Evolutionary conservation across 2,329 filamentous ascomycete genomes (phyloP), one percentile per base, ranked within the genome.

Genomic region (Cercospora berteroae): DNA sequence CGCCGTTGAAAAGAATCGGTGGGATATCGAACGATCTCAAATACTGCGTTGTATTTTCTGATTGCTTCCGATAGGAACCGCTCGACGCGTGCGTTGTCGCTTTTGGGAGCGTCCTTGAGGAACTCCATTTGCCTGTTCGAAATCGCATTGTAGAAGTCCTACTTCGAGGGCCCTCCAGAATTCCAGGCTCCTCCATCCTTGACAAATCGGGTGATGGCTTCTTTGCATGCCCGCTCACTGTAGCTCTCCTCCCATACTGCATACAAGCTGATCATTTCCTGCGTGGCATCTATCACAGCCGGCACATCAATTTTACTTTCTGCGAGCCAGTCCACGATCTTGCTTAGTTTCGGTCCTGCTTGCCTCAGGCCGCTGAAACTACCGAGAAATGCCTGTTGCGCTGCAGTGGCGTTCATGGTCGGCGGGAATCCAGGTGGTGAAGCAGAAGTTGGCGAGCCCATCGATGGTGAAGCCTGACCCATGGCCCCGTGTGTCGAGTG

Each of bases 251-350:
- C 88, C 88, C 88, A 90, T 0, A 87, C 80, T 75, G 96, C 92
- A 77, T 97, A 97, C 70, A 97, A 87, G 3, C 92, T 94, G 63
- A 97, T 92, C 69, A 97, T 86, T 80, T 97, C 94, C 80, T 97
- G 94, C 0, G 92, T 94, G 75, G 91, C 93, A 79, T 97, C 92
- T 60, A 96, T 90, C 78, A 96, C 89, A 33, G 89, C 90, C 71
- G 92, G 88, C 74, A 97, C 90, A 74, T 96, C 92, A 52, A 97
- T 87, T 65, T 88, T 90, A 74, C 92, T 95, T 76, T 96, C 93
- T 0, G 93, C 91, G 65, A 97, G 83, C 90, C 93, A 97, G 48
- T 87, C 86, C 9, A 92, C 86, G 48, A 96, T 84, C 73, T 77
- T 82, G 74, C 63, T 80, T 68, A 71, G 77, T 78, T 73, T 77